phyloP scores from a whole-genome alignment of 805 yeast species.

The Candida qinlingensis region DNA sequence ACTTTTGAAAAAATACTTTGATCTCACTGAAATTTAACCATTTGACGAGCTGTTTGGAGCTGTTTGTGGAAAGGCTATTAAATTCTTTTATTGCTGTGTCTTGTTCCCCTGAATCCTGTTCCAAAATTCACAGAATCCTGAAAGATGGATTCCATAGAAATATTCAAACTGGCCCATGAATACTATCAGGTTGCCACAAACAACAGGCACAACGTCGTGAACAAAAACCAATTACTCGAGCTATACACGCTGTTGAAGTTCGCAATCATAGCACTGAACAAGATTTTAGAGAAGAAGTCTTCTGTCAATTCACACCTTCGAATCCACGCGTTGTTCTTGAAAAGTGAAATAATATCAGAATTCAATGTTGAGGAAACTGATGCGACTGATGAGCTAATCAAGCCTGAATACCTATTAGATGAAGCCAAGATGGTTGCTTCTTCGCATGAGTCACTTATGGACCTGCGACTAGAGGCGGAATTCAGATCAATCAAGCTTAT shows the following conservation, averaged over 20 bases:
- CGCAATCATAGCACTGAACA: slow-evolving; percentile 3
- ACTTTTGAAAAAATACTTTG: too few species aligned
- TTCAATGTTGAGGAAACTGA: background rate
- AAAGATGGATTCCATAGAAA: background rate
- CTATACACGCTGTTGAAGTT: slow-evolving; percentile 5
- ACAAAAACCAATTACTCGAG: background rate
- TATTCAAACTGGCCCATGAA: slow-evolving; percentile 1
- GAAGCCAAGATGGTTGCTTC: slow-evolving; percentile 16
- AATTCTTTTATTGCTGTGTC: too few species aligned
- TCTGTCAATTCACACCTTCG: slow-evolving; percentile 1
- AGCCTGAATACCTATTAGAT: slow-evolving; percentile 6
- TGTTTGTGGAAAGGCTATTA: too few species aligned
- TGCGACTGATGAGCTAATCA: slow-evolving; percentile 10
- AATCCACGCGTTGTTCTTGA: slow-evolving; percentile 3
- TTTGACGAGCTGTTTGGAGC: too few species aligned
- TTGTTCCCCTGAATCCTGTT: too few species aligned
- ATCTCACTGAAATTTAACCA: too few species aligned
- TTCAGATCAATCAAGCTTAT: slow-evolving; percentile 1
- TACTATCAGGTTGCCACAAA: slow-evolving; percentile 2
- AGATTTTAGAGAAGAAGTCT: background rate
- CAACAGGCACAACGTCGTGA: background rate
- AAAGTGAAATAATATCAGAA: slow-evolving; percentile 4
- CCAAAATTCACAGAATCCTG: too few species aligned
- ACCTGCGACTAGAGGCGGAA: slow-evolving; percentile 5
- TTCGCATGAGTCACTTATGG: slow-evolving; percentile 13